A percentile compares a stretch with the other conserved stretches of the same genome.
These are phyloP conservation scores for Russula dissimulans DNA, from an alignment of 768 basidiomycete species.

Conservation along the genomic window DNA sequence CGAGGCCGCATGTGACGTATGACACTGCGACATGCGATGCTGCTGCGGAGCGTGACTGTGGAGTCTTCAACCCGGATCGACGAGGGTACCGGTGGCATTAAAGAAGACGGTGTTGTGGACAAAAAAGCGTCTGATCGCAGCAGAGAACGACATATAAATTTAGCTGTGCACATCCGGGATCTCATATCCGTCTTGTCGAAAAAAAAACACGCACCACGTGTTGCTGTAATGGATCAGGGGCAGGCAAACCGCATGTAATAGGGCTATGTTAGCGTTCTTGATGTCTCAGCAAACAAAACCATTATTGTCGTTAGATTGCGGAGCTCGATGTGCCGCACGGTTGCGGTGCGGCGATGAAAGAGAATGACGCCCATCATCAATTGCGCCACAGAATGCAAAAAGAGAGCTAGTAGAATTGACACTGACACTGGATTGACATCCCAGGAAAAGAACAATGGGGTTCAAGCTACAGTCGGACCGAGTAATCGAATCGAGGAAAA, in stretches of 20 bases:
- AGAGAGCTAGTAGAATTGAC: background rate
- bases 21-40: too few species aligned
- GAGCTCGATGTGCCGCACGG: background rate
- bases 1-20: too few species aligned
- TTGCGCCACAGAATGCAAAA: background rate
- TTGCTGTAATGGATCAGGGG: background rate
- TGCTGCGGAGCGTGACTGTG: too few species aligned
- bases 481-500: conserved; percentile 6
- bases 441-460: background rate
- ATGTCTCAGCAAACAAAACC: background rate
- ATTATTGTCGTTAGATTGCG: background rate
- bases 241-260: background rate
- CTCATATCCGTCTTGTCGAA: background rate
- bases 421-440: background rate
- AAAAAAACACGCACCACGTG: background rate
- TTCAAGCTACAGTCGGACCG: conserved; percentile 2
- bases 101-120: too few species aligned
- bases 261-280: background rate
- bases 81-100: too few species aligned
- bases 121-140: background rate
- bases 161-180: background rate
- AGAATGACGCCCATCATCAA: background rate
- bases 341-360: background rate
- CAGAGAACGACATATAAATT: background rate
- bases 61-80: too few species aligned